Percentiles rank a stretch among this genome's conserved stretches.
These are phyloP conservation scores for Phyllosticta paracitricarpa DNA, from an alignment of 2,329 filamentous ascomycete genomes.

Conservation along the genomic window DNA sequence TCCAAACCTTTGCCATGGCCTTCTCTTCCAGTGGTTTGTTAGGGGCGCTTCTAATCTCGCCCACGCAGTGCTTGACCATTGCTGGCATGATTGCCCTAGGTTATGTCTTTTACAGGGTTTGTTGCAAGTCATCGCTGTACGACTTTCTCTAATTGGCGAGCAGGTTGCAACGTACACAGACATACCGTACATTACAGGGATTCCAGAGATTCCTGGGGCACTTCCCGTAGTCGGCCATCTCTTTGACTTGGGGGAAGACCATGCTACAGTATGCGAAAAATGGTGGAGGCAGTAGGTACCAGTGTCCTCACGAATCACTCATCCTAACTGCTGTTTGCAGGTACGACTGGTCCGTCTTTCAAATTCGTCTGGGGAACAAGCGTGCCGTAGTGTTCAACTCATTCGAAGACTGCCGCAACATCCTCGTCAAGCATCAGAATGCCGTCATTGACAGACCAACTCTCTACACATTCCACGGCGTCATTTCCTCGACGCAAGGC, in stretches of 20 bases:
- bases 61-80: neutral
- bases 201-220: constrained; percentile 42
- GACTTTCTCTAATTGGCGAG: neutral
- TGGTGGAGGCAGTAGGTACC: constrained; percentile 35
- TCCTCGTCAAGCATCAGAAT: constrained; percentile 40
- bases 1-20: neutral
- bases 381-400: constrained; percentile 44
- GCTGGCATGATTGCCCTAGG: neutral
- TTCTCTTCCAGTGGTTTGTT: neutral
- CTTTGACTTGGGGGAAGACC: constrained; percentile 42
- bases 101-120: constrained; percentile 2
- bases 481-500: constrained; percentile 43
- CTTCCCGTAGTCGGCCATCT: constrained; percentile 43
- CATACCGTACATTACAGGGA: constrained; percentile 39
- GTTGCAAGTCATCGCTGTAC: neutral
- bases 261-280: constrained; percentile 42
- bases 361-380: constrained; percentile 45
- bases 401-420: constrained; percentile 42
- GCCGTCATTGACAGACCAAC: constrained; percentile 42
- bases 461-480: constrained; percentile 45
- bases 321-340: constrained; percentile 24
- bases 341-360: constrained; percentile 39
- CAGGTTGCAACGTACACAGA: constrained; percentile 30
- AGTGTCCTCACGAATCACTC: neutral
- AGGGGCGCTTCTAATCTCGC: neutral